phyloP scores from a whole-genome alignment of 2,329 filamentous ascomycete genomes.

The Stagonosporopsis tanaceti region DNA sequence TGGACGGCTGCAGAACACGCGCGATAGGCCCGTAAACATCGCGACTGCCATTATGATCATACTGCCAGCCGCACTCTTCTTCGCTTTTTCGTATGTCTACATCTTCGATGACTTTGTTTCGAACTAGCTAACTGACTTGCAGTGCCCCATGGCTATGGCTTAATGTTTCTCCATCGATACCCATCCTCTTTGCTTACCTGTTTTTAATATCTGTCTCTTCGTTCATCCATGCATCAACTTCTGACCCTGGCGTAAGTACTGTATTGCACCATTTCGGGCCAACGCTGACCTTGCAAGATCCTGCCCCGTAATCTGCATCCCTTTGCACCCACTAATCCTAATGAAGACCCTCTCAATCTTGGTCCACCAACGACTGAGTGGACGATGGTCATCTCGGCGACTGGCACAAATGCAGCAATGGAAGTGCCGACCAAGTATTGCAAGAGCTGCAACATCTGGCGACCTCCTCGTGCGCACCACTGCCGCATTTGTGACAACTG shows the following conservation, averaged over 20 bases:
- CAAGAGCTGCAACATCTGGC: slow-evolving; percentile 97
- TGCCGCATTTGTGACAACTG: slow-evolving; percentile 97
- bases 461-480: slow-evolving; percentile 92
- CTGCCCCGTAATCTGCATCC: slow-evolving; percentile 90
- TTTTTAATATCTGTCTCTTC: slow-evolving; percentile 91
- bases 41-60: slow-evolving; percentile 83
- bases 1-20: slow-evolving; percentile 87
- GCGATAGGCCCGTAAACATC: slow-evolving; percentile 86
- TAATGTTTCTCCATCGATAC: slow-evolving; percentile 85
- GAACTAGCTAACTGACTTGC: slow-evolving; percentile 27
- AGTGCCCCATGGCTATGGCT: slow-evolving; percentile 84
- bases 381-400: slow-evolving; percentile 86
- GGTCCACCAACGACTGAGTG: slow-evolving; percentile 91
- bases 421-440: slow-evolving; percentile 98
- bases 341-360: slow-evolving; percentile 81
- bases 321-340: slow-evolving; percentile 77
- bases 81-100: slow-evolving; percentile 72
- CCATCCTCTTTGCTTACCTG: slow-evolving; percentile 89
- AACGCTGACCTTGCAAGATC: slow-evolving; percentile 66
- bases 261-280: neutral
- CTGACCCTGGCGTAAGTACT: slow-evolving; percentile 85
- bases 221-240: slow-evolving; percentile 89
- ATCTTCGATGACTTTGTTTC: neutral
- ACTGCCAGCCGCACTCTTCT: slow-evolving; percentile 82
- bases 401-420: slow-evolving; percentile 82